Conservation (phyloP, 495 filamentous ascomycete species). For the Neurospora pannonica region DNA sequence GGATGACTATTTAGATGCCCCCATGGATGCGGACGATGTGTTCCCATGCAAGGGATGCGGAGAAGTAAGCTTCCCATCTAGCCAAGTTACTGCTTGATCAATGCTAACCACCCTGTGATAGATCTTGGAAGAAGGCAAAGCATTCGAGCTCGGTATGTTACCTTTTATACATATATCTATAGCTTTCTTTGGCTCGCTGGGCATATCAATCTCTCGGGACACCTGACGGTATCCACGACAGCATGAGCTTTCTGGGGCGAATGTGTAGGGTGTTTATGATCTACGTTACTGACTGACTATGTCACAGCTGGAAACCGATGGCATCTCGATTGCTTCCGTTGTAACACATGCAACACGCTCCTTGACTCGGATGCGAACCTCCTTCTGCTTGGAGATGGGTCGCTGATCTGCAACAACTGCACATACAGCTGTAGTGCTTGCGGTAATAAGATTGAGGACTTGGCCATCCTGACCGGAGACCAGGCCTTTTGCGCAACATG, state of each 20-base stretch:
- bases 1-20: slow-evolving; percentile 66
- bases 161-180: neutral
- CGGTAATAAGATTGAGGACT: slow-evolving; percentile 94
- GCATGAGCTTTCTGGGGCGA: neutral
- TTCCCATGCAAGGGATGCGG: slow-evolving; percentile 97
- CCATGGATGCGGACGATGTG: slow-evolving; percentile 80
- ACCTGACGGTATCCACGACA: neutral
- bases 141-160: slow-evolving; percentile 87
- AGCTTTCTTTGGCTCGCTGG: neutral
- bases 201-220: neutral
- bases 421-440: slow-evolving; percentile 99
- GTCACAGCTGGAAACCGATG: slow-evolving; percentile 88
- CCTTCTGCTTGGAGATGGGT: slow-evolving; percentile 91
- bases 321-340: slow-evolving; percentile 99
- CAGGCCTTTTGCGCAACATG: slow-evolving; percentile 98
- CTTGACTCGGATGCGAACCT: slow-evolving; percentile 98
- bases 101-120: slow-evolving; percentile 6
- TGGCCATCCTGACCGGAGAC: slow-evolving; percentile 95
- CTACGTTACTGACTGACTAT: neutral
- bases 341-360: slow-evolving; percentile 89
- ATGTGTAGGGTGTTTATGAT: neutral
- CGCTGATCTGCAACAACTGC: slow-evolving; percentile 97
- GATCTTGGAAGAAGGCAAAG: slow-evolving; percentile 97
- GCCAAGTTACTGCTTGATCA: neutral
- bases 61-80: slow-evolving; percentile 51